phyloP scores from a whole-genome alignment of 768 basidiomycete species.

The Lentinula sp. region DNA sequence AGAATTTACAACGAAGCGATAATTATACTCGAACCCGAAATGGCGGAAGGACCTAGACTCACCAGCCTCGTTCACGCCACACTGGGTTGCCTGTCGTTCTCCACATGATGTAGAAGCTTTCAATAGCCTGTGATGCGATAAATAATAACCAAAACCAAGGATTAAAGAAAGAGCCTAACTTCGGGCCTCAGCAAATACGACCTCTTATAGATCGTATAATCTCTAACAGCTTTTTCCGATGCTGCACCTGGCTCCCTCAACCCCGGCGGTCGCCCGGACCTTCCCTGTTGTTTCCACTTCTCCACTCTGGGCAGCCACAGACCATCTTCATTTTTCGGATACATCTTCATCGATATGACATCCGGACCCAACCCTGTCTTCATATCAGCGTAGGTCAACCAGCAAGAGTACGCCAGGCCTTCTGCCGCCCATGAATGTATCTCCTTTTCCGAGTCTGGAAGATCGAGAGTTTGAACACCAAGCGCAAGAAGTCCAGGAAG shows the following conservation, averaged over 20 bases:
- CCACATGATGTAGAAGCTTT: constrained; percentile 51
- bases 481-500: constrained; percentile 61
- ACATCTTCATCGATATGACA: constrained; percentile 29
- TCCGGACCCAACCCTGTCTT: constrained; percentile 63
- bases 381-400: constrained; percentile 58
- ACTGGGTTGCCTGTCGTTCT: constrained; percentile 39
- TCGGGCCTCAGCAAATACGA: constrained; percentile 44
- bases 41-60: constrained; percentile 13
- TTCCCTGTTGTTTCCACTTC: constrained; percentile 36
- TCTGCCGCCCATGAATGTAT: constrained; percentile 56
- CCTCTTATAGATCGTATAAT: constrained; percentile 29
- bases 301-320: constrained; percentile 34
- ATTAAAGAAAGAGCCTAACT: constrained; percentile 22
- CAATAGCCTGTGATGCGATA: constrained; percentile 32
- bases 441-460: constrained; percentile 26
- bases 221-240: constrained; percentile 18
- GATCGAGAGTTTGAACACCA: constrained; percentile 45
- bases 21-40: background rate
- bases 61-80: constrained; percentile 53
- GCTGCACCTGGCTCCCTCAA: constrained; percentile 18
- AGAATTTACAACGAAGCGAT: background rate
- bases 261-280: constrained; percentile 28
- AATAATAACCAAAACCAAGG: background rate
- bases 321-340: constrained; percentile 13
- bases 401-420: constrained; percentile 58